Conservation (phyloP, 2,329 filamentous ascomycete genomes). For the Calycina marina region DNA sequence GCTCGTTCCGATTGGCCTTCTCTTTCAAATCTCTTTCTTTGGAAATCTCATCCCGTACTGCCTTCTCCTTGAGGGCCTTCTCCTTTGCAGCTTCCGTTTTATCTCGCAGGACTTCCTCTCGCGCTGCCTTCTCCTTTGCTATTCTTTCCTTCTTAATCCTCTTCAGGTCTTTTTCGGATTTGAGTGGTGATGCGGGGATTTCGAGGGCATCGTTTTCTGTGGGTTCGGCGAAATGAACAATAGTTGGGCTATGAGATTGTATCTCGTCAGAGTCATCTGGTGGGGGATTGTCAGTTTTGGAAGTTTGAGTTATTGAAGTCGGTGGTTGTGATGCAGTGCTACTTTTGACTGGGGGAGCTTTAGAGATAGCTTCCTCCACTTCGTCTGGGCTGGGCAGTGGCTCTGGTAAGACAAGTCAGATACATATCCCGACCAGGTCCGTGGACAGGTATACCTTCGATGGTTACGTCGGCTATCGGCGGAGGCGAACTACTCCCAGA, state of each 20-base stretch:
- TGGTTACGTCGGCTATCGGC: no score
- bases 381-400: no score
- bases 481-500: no score
- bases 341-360: no score
- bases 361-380: no score
- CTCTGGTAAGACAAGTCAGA: no score
- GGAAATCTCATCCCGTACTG: neutral
- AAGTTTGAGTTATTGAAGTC: no score
- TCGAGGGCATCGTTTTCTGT: conserved; percentile 1
- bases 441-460: no score
- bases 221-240: conserved; percentile 2
- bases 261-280: neutral
- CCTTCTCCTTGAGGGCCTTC: neutral
- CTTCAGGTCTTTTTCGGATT: conserved; percentile 2
- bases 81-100: conserved; percentile 1
- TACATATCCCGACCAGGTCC: no score
- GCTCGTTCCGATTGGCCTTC: neutral
- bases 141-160: conserved; percentile 1
- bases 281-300: neutral
- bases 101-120: conserved; percentile 1
- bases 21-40: neutral
- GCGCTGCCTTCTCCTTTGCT: neutral
- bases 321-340: no score
- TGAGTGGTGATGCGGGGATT: neutral
- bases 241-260: neutral